Conservation (phyloP, 2,329 filamentous ascomycete species). For the Zasmidium angulare region DNA sequence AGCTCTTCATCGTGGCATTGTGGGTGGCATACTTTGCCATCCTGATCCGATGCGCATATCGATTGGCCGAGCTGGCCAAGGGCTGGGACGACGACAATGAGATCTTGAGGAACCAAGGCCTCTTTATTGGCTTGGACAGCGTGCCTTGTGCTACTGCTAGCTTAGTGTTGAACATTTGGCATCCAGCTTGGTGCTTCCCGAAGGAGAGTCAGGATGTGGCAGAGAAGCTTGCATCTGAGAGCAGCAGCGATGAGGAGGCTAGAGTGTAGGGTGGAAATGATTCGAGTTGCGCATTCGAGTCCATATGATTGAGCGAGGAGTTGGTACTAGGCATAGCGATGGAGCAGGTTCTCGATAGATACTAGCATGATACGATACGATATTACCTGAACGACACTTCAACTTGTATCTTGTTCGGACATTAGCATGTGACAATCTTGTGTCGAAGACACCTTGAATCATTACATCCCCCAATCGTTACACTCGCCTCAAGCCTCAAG, state of each 20-base stretch:
- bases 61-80: conserved; percentile 31
- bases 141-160: conserved; percentile 30
- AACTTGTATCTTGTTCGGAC: not conserved
- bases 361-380: not conserved
- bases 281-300: too few species aligned
- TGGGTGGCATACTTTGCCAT: conserved; percentile 29
- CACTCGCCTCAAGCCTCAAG: too few species aligned
- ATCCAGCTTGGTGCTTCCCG: conserved; percentile 34
- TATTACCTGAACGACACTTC: too few species aligned
- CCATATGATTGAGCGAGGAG: too few species aligned
- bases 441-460: too few species aligned
- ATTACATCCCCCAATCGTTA: too few species aligned
- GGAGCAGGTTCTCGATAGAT: too few species aligned
- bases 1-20: conserved; percentile 29
- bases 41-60: conserved; percentile 29
- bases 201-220: conserved; percentile 17
- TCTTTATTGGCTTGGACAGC: conserved; percentile 38
- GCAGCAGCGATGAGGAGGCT: conserved; percentile 13
- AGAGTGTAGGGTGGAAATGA: not conserved
- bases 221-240: conserved; percentile 8
- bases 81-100: conserved; percentile 27
- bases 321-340: too few species aligned
- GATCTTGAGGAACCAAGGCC: conserved; percentile 26
- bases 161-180: conserved; percentile 32
- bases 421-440: not conserved